Evolutionary conservation across 2,329 filamentous ascomycete species (phyloP).

Genomic region (Ophiocordyceps camponoti-floridani): DNA sequence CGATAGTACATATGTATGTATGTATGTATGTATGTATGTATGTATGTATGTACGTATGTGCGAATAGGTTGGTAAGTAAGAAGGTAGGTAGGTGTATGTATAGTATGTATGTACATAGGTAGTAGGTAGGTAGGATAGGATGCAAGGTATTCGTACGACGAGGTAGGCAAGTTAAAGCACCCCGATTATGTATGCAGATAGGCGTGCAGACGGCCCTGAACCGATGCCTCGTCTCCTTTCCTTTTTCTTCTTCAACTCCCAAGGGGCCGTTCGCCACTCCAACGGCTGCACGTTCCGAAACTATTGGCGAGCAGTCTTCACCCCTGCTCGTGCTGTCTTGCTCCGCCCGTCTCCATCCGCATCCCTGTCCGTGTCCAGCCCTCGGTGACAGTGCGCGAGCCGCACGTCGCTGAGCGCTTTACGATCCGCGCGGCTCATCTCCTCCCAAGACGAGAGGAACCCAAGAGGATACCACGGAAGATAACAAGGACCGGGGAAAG

Average conservation of each 20-base stretch:
- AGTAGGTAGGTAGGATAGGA: too few species aligned
- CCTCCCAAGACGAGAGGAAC: not conserved
- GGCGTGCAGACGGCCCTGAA: too few species aligned
- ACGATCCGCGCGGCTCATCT: not conserved
- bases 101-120: too few species aligned
- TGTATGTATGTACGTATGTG: too few species aligned
- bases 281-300: not conserved
- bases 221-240: not conserved
- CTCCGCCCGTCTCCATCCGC: not conserved
- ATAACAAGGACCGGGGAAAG: not conserved
- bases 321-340: not conserved
- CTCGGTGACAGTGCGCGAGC: not conserved
- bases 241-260: not conserved
- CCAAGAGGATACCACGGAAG: not conserved
- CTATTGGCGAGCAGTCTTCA: not conserved
- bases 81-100: too few species aligned
- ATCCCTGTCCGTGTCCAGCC: not conserved
- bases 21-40: too few species aligned
- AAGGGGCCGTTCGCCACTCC: not conserved
- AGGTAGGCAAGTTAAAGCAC: too few species aligned
- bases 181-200: too few species aligned
- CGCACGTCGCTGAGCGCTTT: not conserved
- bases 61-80: too few species aligned
- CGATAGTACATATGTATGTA: too few species aligned
- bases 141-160: too few species aligned